Evolutionary conservation across 1,284 basidiomycete genomes (phyloP).

Genomic region (Sutorius eximius): DNA sequence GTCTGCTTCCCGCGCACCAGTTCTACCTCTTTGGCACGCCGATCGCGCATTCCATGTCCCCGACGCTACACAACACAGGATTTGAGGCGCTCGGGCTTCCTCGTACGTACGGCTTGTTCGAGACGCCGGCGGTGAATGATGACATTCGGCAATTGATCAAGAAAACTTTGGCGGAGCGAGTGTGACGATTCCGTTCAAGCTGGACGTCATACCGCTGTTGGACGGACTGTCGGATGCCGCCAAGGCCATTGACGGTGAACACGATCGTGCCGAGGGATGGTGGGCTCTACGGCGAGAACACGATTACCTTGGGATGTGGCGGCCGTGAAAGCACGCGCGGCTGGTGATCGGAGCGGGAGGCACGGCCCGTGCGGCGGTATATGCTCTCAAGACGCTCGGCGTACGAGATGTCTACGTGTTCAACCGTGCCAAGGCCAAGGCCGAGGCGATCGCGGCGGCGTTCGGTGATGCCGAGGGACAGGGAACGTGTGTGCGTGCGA

Average conservation of each 20-base stretch:
- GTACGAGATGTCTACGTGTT: conserved; percentile 75
- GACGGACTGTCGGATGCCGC: conserved; percentile 79
- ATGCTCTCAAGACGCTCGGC: conserved; percentile 75
- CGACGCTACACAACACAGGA: conserved; percentile 89
- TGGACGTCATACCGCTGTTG: conserved; percentile 81
- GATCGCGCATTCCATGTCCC: conserved; percentile 89
- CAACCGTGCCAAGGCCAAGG: conserved; percentile 80
- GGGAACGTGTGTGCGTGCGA: conserved; percentile 49
- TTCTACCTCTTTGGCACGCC: conserved; percentile 92
- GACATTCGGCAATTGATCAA: conserved; percentile 64
- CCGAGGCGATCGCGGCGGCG: conserved; percentile 61
- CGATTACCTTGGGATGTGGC: conserved; percentile 87
- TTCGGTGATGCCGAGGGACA: conserved; percentile 51
- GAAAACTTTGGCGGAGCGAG: conserved; percentile 92
- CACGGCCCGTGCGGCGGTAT: conserved; percentile 89
- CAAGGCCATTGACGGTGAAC: conserved; percentile 86
- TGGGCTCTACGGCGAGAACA: conserved; percentile 84
- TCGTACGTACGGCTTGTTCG: conserved; percentile 75
- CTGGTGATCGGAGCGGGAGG: conserved; percentile 92
- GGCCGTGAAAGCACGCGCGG: conserved; percentile 46
- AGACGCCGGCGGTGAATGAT: conserved; percentile 69
- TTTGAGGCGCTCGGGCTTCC: conserved; percentile 84
- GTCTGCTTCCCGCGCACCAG: conserved; percentile 66
- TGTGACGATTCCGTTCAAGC: conserved; percentile 93
- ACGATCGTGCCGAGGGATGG: conserved; percentile 70